Conservation (phyloP, 352 stramenopile species). For the Halophytophthora polymorphica region DNA sequence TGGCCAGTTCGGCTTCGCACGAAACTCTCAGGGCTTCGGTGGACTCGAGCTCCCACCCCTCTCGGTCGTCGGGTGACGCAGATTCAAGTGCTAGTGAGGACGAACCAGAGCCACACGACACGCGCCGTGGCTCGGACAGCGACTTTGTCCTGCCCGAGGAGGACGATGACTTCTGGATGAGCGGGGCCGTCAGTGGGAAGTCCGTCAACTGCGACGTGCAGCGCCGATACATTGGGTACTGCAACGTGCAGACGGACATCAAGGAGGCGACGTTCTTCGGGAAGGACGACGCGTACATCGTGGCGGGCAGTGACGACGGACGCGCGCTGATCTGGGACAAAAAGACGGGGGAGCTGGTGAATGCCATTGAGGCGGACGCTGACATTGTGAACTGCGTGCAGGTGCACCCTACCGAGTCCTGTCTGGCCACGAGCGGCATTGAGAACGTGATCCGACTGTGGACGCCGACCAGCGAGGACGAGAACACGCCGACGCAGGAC, state of each 20-base stretch:
- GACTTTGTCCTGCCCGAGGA: conserved; percentile 23
- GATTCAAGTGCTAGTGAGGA: conserved; percentile 26
- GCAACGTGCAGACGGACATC: conserved; percentile 89
- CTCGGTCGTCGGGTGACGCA: conserved; percentile 24
- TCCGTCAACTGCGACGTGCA: conserved; percentile 63
- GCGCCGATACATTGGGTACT: conserved; percentile 81
- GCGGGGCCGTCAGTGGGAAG: conserved; percentile 28
- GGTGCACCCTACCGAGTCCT: conserved; percentile 70
- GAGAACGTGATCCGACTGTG: conserved; percentile 81
- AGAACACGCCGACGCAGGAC: conserved; percentile 36
- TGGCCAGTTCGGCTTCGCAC: conserved; percentile 11
- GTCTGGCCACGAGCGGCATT: conserved; percentile 81
- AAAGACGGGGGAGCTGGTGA: conserved; percentile 70
- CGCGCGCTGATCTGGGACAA: conserved; percentile 87
- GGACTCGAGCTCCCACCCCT: conserved; percentile 9
- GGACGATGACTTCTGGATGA: conserved; percentile 57
- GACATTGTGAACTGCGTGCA: conserved; percentile 90
- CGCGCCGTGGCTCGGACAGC: conserved; percentile 5
- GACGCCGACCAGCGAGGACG: conserved; percentile 48
- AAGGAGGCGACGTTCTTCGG: conserved; percentile 89
- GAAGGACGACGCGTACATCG: conserved; percentile 81
- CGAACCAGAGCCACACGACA: conserved; percentile 14
- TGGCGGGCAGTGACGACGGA: conserved; percentile 85
- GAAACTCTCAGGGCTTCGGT: background rate
- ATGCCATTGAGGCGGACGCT: conserved; percentile 77